phyloP scores from a whole-genome alignment of 306 rosid species.

The Malus orientalis region DNA sequence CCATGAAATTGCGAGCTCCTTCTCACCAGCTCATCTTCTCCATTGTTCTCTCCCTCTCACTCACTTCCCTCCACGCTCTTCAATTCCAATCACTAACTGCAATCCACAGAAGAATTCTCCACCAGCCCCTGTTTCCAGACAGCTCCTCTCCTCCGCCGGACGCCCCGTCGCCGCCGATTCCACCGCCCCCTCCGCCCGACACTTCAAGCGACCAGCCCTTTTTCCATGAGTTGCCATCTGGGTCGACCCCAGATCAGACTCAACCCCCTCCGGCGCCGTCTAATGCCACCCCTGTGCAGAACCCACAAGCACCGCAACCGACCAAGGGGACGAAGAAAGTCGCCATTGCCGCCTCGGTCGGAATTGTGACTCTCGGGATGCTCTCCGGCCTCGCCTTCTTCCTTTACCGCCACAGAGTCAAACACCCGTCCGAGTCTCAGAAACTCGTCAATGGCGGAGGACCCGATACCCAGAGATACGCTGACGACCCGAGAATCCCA shows the following conservation, averaged over 20 bases:
- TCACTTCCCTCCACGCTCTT: conserved; percentile 7
- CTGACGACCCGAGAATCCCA: conserved; percentile 37
- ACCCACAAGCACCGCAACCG: conserved; percentile 67
- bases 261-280: conserved; percentile 31
- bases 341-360: conserved; percentile 82
- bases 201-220: conserved; percentile 44
- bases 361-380: conserved; percentile 89
- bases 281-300: conserved; percentile 38
- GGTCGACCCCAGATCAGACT: conserved; percentile 43
- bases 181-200: conserved; percentile 26
- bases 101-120: conserved; percentile 52
- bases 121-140: conserved; percentile 75
- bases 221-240: conserved; percentile 60
- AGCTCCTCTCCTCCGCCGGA: conserved; percentile 58
- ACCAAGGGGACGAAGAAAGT: conserved; percentile 60
- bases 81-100: conserved; percentile 9
- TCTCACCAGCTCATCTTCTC: neutral
- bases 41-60: conserved; percentile 17
- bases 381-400: conserved; percentile 83
- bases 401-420: conserved; percentile 69
- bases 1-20: conserved; percentile 34
- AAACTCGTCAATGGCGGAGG: conserved; percentile 46
- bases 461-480: conserved; percentile 19
- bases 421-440: conserved; percentile 50
- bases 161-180: conserved; percentile 22